A percentile compares a stretch with the other conserved stretches of the same genome.
Evolutionary conservation across 768 basidiomycete genomes (phyloP).

Genomic region (Rhizopogon rudus): DNA sequence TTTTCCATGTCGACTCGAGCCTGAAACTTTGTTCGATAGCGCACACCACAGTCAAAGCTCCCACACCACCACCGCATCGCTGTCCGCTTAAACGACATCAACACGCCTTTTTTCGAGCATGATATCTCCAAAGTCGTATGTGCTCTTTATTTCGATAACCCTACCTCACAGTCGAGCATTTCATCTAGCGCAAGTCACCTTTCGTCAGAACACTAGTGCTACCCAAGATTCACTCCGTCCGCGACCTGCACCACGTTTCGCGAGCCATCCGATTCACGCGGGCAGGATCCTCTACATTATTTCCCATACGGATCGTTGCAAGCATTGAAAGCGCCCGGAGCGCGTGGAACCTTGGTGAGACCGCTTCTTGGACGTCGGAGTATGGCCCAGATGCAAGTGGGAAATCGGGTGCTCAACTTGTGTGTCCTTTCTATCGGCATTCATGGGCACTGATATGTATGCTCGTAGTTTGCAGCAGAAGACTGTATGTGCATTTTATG

Average conservation of each 20-base stretch:
- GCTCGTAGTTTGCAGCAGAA: conserved; percentile 85
- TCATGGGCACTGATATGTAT: not conserved
- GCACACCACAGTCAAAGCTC: conserved; percentile 26
- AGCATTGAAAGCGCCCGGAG: conserved; percentile 84
- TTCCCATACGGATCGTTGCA: conserved; percentile 57
- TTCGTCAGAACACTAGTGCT: conserved; percentile 67
- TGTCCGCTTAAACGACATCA: conserved; percentile 65
- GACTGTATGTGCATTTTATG: conserved; percentile 56
- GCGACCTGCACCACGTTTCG: conserved; percentile 62
- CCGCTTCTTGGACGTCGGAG: conserved; percentile 63
- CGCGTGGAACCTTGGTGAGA: conserved; percentile 60
- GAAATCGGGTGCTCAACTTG: conserved; percentile 58
- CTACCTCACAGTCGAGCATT: not conserved
- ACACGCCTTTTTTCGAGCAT: conserved; percentile 58
- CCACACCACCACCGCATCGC: conserved; percentile 50
- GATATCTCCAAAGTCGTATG: conserved; percentile 60
- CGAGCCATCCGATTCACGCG: conserved; percentile 19
- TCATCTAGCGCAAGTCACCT: conserved; percentile 37
- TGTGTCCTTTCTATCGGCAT: conserved; percentile 18
- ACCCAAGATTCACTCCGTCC: conserved; percentile 77
- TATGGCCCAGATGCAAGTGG: conserved; percentile 44
- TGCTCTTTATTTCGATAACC: conserved; percentile 3
- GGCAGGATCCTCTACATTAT: conserved; percentile 21
- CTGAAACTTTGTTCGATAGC: conserved; percentile 9
- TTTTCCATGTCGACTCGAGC: not conserved